Evolutionary conservation across 1,284 basidiomycete genomes (phyloP), one percentile per base, ranked within the genome.

Genomic region (Hemileia vastatrix): DNA sequence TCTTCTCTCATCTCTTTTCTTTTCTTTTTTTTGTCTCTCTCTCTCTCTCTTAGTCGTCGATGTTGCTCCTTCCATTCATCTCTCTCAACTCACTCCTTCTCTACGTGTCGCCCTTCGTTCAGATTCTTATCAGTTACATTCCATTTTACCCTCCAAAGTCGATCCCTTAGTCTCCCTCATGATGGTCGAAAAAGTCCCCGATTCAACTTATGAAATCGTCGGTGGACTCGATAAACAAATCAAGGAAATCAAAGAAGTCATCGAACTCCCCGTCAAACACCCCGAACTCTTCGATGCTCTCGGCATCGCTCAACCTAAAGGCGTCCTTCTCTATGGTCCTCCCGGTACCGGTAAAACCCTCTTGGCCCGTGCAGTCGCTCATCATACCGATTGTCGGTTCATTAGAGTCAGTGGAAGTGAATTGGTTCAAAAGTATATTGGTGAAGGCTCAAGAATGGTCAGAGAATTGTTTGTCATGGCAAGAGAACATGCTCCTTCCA

Each of bases 181-280:
- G 95, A 96, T 97, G 94, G 94, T 97, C n/a, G 94, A 98, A 80
- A 98, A 98, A 78, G 94, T 97, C 0, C 94, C 94, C 0, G 94
- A 98, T 77, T 91, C 88, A 76, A 98, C 94, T 40, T 98, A 98
- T 78, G 94, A 98, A 78, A 96, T 97, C 92, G 94, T 98, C 68
- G 94, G 94, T 54, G 94, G 94, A 74, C 83, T 98, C 65, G 94
- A 98, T 81, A 90, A 82, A 77, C 94, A 97, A 76, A 98, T 98
- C 77, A 96, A 97, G 77, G 94, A 97, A 78, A 96, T 98, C 77
- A 97, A 97, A 77, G 94, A 98, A 78, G 94, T 97, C 72, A 97
- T 98, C 77, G 94, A 97, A 77, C 80, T 97, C 36, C 94, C 94
- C 27, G 92, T 98, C 70, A 96, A 96, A 78, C 94, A 97, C 74